Base-by-base conservation (phyloP, 2,329 filamentous ascomycete genomes). In the Curvularia lunata region DNA sequence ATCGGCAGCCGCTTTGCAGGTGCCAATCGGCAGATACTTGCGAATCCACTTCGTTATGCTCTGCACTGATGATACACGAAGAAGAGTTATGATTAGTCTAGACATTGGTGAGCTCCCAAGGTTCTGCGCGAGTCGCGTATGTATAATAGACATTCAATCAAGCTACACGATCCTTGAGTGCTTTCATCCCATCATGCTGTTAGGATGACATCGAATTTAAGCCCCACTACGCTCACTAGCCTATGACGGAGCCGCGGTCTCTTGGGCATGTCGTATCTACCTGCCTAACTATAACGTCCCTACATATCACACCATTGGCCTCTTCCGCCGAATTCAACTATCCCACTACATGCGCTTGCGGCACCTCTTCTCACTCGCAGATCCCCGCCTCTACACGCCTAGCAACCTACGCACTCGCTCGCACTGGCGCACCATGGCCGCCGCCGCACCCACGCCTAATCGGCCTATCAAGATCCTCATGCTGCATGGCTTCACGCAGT, bases 401-500 rank as follows among this genome's bases (percentile, higher is more conserved):
- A 52, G 54, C 16, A 67, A 68, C 52, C 52, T 66, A 54, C 51
- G 40, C 48, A 58, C 57, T 28, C 63, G 67, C 54, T 48, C 58
- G 46, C 65, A 59, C 59, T 60, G 58, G 52, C 66, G 54, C 68
- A 73, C 56, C 54, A 77, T 77, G 73, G 58, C 70, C 43, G 57
- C 67, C 55, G 59, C 67, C 52, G 60, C 66, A 12, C 68, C 71
- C 10, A 65, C 70, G 1, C 74, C 75, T 16, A 63, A 65, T 12
- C 69, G 66, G 13, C 73, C 75, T 32, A 74, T 83, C 58, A 79
- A 79, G 49, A 75, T 83, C 59, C 75, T 83, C 58, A 82, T 82
- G 80, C 78, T 83, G 12, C 81, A 83, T 68, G 90, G 94, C 77
- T 97, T 88, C 84, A 97, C 94, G 7, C 94, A 98, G 82, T 96